These are phyloP conservation scores for Rhazya stricta DNA, from an alignment of 257 asterid species.

Conservation along the genomic window DNA sequence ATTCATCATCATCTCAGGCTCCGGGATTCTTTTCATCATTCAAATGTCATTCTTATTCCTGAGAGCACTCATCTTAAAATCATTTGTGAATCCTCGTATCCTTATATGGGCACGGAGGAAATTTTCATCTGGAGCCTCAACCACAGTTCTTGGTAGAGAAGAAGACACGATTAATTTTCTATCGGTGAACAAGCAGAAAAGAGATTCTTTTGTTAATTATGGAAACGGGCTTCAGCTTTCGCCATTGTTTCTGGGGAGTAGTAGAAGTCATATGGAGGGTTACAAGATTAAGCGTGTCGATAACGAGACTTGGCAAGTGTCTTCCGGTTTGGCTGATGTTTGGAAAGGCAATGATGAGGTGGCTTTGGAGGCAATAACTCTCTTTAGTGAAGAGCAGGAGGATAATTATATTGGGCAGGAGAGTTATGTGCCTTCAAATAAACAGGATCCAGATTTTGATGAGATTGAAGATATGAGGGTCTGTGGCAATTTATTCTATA, in stretches of 20 bases:
- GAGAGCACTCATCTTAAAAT: background rate
- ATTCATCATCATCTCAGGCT: no score
- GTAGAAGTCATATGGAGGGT: slow-evolving; percentile 24
- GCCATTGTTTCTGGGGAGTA: slow-evolving; percentile 38
- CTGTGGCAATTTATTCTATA: slow-evolving; percentile 65
- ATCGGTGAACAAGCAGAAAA: slow-evolving; percentile 16
- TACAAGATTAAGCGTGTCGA: slow-evolving; percentile 56
- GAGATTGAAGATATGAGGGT: slow-evolving; percentile 78
- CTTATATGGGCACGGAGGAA: background rate
- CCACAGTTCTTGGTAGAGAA: slow-evolving; percentile 1
- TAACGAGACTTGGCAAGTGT: slow-evolving; percentile 59
- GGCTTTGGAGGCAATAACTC: slow-evolving; percentile 14
- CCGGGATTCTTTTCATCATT: background rate
- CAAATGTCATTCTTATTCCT: slow-evolving; percentile 3
- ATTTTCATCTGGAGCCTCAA: background rate
- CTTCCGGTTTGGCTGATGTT: slow-evolving; percentile 57
- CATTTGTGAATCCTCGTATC: background rate
- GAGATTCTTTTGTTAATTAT: slow-evolving; percentile 19
- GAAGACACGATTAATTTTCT: background rate
- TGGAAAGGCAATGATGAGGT: slow-evolving; percentile 41
- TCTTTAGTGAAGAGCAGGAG: slow-evolving; percentile 17
- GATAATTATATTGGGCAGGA: slow-evolving; percentile 10
- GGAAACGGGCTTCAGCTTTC: slow-evolving; percentile 42
- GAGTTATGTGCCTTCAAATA: slow-evolving; percentile 18
- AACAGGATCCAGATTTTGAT: slow-evolving; percentile 42